A percentile compares a stretch with the other conserved stretches of the same genome.
phyloP scores from a whole-genome alignment of 2,329 filamentous ascomycete species.

The Sporothrix humicola region DNA sequence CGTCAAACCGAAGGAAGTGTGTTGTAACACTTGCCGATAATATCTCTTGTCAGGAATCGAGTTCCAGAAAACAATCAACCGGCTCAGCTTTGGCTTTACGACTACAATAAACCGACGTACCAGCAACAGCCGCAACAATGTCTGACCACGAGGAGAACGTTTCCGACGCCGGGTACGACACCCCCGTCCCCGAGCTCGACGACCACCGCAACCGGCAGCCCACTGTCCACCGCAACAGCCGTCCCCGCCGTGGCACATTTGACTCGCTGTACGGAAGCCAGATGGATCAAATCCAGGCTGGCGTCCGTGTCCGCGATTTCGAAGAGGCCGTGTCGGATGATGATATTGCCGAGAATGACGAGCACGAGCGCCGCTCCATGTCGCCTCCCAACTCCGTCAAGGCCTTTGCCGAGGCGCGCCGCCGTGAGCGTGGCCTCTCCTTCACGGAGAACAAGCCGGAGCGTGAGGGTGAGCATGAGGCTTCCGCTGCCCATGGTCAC shows the following conservation, averaged over 20 bases:
- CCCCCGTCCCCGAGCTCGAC: conserved; percentile 80
- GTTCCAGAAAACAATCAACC: neutral
- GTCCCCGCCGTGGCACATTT: conserved; percentile 72
- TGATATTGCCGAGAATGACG: conserved; percentile 57
- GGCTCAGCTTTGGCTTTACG: conserved; percentile 3
- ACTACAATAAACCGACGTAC: neutral
- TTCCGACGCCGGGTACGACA: conserved; percentile 69
- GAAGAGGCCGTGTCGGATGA: conserved; percentile 86
- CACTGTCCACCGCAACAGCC: conserved; percentile 64
- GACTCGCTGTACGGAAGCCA: conserved; percentile 67
- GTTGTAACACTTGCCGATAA: neutral
- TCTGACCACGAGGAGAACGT: conserved; percentile 66
- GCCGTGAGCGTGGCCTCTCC: conserved; percentile 75
- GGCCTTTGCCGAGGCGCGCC: conserved; percentile 89
- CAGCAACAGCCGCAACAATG: conserved; percentile 54
- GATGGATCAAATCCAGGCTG: conserved; percentile 41
- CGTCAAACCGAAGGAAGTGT: neutral
- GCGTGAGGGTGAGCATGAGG: conserved; percentile 49
- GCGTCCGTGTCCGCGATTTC: conserved; percentile 73
- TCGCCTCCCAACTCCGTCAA: conserved; percentile 98
- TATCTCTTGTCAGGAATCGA: neutral
- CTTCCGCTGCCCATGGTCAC: conserved; percentile 50
- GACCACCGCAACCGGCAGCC: conserved; percentile 77
- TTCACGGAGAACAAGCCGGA: conserved; percentile 55
- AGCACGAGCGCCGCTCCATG: conserved; percentile 66